A percentile compares a stretch with the other conserved stretches of the same genome.
These are phyloP conservation scores for Coleophoma eucalyptorum DNA, from an alignment of 2,329 filamentous ascomycete species.

Conservation along the genomic window DNA sequence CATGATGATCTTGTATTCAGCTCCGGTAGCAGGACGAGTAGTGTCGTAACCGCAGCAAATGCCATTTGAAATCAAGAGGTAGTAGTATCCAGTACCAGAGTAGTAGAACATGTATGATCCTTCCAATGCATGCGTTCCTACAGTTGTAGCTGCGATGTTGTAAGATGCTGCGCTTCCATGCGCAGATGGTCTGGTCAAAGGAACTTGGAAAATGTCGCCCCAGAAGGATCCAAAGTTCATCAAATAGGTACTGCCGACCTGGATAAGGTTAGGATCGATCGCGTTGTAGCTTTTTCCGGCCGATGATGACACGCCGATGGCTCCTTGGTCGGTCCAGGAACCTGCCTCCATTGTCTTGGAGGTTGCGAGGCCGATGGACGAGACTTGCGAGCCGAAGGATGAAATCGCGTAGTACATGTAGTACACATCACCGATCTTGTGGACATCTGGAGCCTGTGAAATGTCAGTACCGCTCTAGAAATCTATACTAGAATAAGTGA, in stretches of 20 bases:
- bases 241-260: conserved; percentile 35
- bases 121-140: conserved; percentile 48
- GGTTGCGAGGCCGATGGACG: conserved; percentile 41
- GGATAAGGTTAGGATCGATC: conserved; percentile 52
- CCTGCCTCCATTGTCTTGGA: conserved; percentile 3
- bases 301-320: conserved; percentile 43
- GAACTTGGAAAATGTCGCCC: conserved; percentile 55
- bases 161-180: conserved; percentile 25
- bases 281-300: conserved; percentile 45
- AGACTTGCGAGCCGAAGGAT: conserved; percentile 46
- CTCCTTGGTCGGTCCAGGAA: conserved; percentile 52
- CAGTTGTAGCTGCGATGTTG: conserved; percentile 48
- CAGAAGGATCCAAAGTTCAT: conserved; percentile 66
- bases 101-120: conserved; percentile 50
- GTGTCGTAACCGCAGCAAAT: conserved; percentile 54
- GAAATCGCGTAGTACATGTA: conserved; percentile 54
- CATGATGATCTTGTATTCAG: conserved; percentile 62
- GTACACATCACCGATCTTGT: conserved; percentile 42
- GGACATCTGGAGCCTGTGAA: conserved; percentile 46
- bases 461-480: conserved; percentile 7
- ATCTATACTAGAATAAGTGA: not conserved
- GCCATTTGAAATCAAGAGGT: conserved; percentile 57
- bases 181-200: conserved; percentile 34
- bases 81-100: conserved; percentile 45
- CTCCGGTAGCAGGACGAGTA: conserved; percentile 42